phyloP scores from a whole-genome alignment of 352 stramenopile genomes.

The Globisporangium solare region DNA sequence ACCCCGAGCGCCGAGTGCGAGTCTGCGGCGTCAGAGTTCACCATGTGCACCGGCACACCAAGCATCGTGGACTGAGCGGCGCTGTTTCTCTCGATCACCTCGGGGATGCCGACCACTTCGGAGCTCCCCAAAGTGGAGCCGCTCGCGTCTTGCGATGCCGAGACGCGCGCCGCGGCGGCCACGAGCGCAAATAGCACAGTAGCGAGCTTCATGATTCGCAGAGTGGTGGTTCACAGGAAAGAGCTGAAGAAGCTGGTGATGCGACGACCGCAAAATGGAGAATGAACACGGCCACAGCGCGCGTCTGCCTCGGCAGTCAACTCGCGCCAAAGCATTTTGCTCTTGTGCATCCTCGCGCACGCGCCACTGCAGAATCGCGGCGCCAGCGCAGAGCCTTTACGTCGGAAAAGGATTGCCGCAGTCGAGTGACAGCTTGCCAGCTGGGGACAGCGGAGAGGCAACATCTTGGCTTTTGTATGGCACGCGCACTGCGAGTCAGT shows the following conservation, averaged over 20 bases:
- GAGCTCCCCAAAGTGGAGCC: neutral
- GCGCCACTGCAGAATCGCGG: no score
- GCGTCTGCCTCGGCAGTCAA: no score
- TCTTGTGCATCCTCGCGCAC: neutral
- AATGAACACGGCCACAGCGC: neutral
- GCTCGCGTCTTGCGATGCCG: neutral
- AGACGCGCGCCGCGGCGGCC: neutral
- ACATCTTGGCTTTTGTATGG: no score
- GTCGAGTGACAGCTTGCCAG: no score
- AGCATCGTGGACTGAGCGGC: neutral
- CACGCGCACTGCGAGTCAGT: no score
- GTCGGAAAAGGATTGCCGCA: neutral
- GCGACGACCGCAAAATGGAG: conserved; percentile 4
- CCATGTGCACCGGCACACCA: conserved; percentile 5
- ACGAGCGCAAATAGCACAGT: conserved; percentile 6
- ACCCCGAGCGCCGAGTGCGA: conserved; percentile 4
- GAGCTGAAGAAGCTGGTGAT: neutral
- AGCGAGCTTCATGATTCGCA: conserved; percentile 13
- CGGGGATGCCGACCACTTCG: conserved; percentile 5
- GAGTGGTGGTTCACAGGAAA: neutral
- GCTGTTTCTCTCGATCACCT: neutral
- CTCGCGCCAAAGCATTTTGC: neutral
- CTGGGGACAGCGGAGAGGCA: no score
- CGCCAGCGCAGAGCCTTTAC: neutral
- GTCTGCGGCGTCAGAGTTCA: neutral